These are phyloP conservation scores for Hyphodiscus sp. DNA, from an alignment of 2,329 filamentous ascomycete genomes.

Conservation along the genomic window DNA sequence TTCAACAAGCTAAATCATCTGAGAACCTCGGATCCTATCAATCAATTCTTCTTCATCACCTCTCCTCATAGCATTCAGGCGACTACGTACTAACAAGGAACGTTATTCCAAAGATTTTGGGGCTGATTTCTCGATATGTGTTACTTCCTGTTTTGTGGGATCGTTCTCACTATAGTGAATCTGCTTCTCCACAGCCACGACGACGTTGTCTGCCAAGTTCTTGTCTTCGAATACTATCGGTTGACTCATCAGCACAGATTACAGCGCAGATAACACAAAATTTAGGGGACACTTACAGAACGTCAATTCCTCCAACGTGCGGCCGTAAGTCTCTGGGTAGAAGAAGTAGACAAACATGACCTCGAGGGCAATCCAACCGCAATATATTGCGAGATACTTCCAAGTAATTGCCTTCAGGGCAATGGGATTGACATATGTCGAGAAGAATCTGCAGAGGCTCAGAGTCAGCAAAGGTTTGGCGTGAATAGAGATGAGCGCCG, in stretches of 20 bases:
- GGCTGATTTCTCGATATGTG: neutral
- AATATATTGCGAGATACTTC: slow-evolving; percentile 34
- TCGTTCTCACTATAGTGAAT: slow-evolving; percentile 15
- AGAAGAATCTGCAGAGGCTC: slow-evolving; percentile 1
- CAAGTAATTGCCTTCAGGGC: slow-evolving; percentile 28
- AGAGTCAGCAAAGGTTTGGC: neutral
- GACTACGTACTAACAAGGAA: no score
- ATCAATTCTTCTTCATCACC: no score
- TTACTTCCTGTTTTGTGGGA: neutral
- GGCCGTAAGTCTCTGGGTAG: slow-evolving; percentile 37
- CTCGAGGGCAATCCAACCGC: slow-evolving; percentile 36
- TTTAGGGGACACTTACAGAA: slow-evolving; percentile 31
- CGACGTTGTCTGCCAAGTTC: slow-evolving; percentile 29
- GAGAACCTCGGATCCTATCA: no score
- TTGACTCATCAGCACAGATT: neutral
- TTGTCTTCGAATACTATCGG: slow-evolving; percentile 33
- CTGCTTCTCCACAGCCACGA: slow-evolving; percentile 32
- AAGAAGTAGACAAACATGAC: slow-evolving; percentile 36
- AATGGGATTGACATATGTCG: slow-evolving; percentile 39
- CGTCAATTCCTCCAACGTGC: slow-evolving; percentile 39
- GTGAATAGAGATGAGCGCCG: neutral
- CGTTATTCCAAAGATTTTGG: no score
- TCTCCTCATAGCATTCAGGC: no score
- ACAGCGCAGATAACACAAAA: slow-evolving; percentile 2
- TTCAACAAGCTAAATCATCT: no score